Evolutionary conservation across 257 asterid genomes (phyloP).

Genomic region (Coffea canephora): DNA sequence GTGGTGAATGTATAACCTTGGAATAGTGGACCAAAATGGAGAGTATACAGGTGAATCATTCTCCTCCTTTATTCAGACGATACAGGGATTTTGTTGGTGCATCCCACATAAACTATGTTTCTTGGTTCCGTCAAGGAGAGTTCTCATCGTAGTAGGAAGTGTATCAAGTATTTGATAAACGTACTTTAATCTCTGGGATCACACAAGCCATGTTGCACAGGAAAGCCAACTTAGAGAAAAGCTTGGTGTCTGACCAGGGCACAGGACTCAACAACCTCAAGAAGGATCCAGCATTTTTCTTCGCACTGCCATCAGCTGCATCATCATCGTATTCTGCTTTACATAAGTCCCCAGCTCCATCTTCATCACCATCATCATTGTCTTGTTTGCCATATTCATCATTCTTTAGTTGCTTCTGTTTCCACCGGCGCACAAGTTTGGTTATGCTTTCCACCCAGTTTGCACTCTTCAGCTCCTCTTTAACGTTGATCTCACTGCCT

Average conservation of each 20-base stretch:
- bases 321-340: conserved; percentile 58
- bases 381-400: conserved; percentile 21
- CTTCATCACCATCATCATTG: conserved; percentile 29
- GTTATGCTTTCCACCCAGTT: conserved; percentile 70
- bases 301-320: conserved; percentile 21
- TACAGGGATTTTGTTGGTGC: not conserved
- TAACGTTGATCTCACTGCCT: conserved; percentile 22
- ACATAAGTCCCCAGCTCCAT: conserved; percentile 38
- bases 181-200: conserved; percentile 76
- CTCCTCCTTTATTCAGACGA: not conserved
- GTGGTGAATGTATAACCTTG: not conserved
- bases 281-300: conserved; percentile 48
- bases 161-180: not conserved
- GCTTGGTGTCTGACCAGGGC: conserved; percentile 71
- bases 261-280: conserved; percentile 45
- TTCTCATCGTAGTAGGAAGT: not conserved
- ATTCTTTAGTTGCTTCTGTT: conserved; percentile 33
- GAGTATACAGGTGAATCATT: not conserved
- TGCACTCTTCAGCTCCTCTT: conserved; percentile 34
- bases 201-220: conserved; percentile 85
- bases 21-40: not conserved
- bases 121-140: not conserved
- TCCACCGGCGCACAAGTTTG: conserved; percentile 60
- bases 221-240: conserved; percentile 71
- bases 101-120: not conserved